Conservation (phyloP, 306 rosid genomes). For the Fagus sylvatica region DNA sequence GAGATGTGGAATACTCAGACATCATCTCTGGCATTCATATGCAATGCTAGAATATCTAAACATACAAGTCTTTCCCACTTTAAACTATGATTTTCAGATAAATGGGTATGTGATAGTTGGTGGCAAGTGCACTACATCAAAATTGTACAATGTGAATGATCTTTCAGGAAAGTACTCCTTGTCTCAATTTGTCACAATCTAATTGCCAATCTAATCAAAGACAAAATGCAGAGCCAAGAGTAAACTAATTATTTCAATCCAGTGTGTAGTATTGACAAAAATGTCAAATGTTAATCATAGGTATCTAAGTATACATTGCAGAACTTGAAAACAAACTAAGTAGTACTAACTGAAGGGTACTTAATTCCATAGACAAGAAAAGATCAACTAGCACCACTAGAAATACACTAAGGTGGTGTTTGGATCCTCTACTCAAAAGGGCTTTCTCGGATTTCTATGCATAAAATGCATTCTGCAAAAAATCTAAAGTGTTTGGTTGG, state of each 20-base stretch:
- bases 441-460: no score
- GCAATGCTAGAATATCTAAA: background rate
- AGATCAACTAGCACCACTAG: no score
- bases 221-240: background rate
- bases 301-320: no score
- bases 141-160: no score
- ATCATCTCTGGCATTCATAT: no score
- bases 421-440: no score
- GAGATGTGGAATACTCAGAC: background rate
- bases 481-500: no score
- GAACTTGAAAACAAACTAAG: no score
- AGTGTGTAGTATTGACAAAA: background rate
- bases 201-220: background rate
- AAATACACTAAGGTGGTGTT: no score
- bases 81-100: background rate
- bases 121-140: background rate
- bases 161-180: background rate
- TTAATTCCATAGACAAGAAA: no score
- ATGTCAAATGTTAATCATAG: background rate
- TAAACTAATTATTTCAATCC: background rate
- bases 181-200: background rate
- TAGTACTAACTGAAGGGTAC: no score
- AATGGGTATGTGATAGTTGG: background rate
- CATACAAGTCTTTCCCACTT: background rate
- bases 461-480: no score